Evolutionary conservation across 495 filamentous ascomycete species (phyloP).

Genomic region (Tuber aestivum): DNA sequence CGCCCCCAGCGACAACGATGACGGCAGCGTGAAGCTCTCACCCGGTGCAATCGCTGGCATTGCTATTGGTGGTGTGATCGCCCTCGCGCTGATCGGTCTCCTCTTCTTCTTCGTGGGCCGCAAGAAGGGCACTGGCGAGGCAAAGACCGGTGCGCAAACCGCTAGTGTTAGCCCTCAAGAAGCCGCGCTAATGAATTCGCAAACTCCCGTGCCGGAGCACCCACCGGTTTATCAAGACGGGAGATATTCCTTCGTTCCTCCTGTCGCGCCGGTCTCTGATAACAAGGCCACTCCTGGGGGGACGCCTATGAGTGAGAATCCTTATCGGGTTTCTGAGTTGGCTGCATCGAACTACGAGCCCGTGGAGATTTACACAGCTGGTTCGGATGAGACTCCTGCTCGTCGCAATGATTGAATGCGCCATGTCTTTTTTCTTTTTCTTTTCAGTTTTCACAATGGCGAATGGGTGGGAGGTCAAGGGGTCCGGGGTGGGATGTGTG

Average conservation of each 20-base stretch:
- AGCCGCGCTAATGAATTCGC: slow-evolving; percentile 9
- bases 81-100: slow-evolving; percentile 43
- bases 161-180: slow-evolving; percentile 9
- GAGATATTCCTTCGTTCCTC: slow-evolving; percentile 16
- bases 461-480: neutral
- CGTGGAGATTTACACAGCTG: slow-evolving; percentile 41
- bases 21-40: slow-evolving; percentile 34
- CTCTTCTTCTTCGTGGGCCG: slow-evolving; percentile 45
- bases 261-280: slow-evolving; percentile 7
- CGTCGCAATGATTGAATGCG: slow-evolving; percentile 3
- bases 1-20: neutral
- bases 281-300: slow-evolving; percentile 4
- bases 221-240: slow-evolving; percentile 37
- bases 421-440: slow-evolving; percentile 3
- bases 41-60: slow-evolving; percentile 49
- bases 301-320: slow-evolving; percentile 13
- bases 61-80: slow-evolving; percentile 44
- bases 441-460: slow-evolving; percentile 2
- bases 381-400: slow-evolving; percentile 29
- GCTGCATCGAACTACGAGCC: slow-evolving; percentile 26
- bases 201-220: slow-evolving; percentile 1
- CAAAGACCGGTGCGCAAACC: slow-evolving; percentile 34
- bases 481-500: slow-evolving; percentile 2
- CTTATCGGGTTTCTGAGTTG: slow-evolving; percentile 35
- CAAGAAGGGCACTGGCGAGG: slow-evolving; percentile 31